phyloP scores from a whole-genome alignment of 2,329 filamentous ascomycete genomes.

The Geoglossum cookeanum region DNA sequence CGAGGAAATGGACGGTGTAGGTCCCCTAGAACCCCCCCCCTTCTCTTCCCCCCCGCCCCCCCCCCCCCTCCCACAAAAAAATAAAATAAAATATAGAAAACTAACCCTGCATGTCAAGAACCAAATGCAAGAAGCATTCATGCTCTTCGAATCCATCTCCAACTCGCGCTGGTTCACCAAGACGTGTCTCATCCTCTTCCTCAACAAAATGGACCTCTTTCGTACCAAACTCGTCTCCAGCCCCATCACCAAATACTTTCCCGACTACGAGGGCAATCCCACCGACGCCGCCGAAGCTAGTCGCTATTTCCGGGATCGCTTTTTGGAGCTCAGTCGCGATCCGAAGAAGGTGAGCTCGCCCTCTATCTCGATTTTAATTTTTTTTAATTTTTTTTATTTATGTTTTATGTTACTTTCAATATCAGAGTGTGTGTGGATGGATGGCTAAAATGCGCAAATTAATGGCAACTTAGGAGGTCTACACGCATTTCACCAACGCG shows the following conservation, averaged over 20 bases:
- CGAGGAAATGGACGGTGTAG: slow-evolving; percentile 86
- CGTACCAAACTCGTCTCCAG: slow-evolving; percentile 53
- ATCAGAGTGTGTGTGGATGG: too few species aligned
- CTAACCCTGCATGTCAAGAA: slow-evolving; percentile 36
- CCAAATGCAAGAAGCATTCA: slow-evolving; percentile 79
- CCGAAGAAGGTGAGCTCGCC: not conserved
- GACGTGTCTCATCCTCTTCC: slow-evolving; percentile 64
- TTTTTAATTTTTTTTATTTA: too few species aligned
- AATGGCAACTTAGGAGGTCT: slow-evolving; percentile 27
- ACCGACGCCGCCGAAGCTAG: slow-evolving; percentile 55
- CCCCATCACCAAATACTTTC: slow-evolving; percentile 54
- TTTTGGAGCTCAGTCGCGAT: slow-evolving; percentile 26
- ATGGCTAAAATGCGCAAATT: not conserved
- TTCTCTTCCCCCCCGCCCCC: not conserved
- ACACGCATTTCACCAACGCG: slow-evolving; percentile 88
- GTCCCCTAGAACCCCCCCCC: slow-evolving; percentile 19
- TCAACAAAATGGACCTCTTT: slow-evolving; percentile 80
- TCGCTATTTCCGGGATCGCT: slow-evolving; percentile 69
- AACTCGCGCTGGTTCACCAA: slow-evolving; percentile 76
- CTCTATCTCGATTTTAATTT: not conserved
- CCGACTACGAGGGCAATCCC: slow-evolving; percentile 54
- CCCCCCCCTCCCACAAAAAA: not conserved
- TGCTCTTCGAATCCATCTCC: slow-evolving; percentile 72
- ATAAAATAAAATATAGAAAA: not conserved
- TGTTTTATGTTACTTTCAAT: too few species aligned